Evolutionary conservation across 306 rosid species (phyloP).

Genomic region (Crotalaria pallida): DNA sequence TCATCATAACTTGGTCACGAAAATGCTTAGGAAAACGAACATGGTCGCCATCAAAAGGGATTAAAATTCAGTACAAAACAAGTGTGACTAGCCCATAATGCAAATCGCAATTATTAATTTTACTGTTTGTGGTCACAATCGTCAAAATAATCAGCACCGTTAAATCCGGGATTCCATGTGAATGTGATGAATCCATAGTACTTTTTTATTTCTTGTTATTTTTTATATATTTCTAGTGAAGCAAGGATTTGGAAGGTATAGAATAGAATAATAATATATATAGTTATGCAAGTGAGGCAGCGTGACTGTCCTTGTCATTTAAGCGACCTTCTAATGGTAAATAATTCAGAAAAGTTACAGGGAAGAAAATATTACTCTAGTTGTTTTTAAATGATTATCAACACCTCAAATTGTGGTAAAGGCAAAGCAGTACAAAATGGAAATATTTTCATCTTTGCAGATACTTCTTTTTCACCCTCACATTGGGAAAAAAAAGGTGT

Average conservation of each 20-base stretch:
- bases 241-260: constrained; percentile 22
- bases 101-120: constrained; percentile 3
- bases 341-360: not conserved
- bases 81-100: not conserved
- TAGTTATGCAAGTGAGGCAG: constrained; percentile 4
- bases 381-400: not conserved
- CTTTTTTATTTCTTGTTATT: not conserved
- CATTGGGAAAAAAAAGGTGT: not conserved
- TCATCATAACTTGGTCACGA: not conserved
- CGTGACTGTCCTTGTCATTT: constrained; percentile 26
- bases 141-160: constrained; percentile 12
- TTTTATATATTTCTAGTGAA: not conserved
- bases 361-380: not conserved
- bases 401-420: not conserved
- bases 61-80: not conserved
- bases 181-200: constrained; percentile 7
- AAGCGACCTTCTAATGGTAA: constrained; percentile 25
- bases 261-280: not conserved
- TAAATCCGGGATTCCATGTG: constrained; percentile 29
- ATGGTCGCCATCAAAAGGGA: not conserved
- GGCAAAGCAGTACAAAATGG: constrained; percentile 8
- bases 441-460: constrained; percentile 16
- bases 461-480: constrained; percentile 18
- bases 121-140: constrained; percentile 15
- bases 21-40: not conserved